Base-by-base conservation (phyloP, 352 stramenopile species). In the Phytophthora chlamydospora region DNA sequence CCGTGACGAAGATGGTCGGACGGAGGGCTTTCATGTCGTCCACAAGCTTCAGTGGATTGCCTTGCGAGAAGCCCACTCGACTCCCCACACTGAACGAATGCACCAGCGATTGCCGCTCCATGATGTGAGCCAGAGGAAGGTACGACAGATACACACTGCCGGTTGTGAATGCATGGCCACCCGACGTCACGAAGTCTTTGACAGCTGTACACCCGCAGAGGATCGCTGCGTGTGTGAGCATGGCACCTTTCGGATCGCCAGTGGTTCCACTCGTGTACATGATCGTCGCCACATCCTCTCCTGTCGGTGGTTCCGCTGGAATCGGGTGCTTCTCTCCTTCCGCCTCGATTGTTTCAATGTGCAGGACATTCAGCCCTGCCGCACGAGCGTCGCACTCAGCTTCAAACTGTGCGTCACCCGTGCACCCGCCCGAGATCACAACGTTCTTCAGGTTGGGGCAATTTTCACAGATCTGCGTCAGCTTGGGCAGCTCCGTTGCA, bases 181-280 rank as follows among this genome's bases (percentile, higher is more conserved):
- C 64, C 14, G 63, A n/a, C 24, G 76, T 43, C 10, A 33, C 43
- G 17, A 58, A 84, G 39, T 80, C 69, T 40, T 77, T 64, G 0
- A 62, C 67, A 4, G 62, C 63, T 1, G 71, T 65, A 43, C 60
- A 76, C 3, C 51, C 67, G 1, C 65, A 62, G 21, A 88, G 62
- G 27, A 86, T 68, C 11, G 65, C 81, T n/a, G 48, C 41, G 72
- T 99, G 97, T 9, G 88, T 97, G n/a, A 99, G 77, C 42, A 99
- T 78, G 19, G 91, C 97, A 31, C 96, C 97, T 66, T 99, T 99
- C 21, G 97, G 96, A 55, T 98, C 84, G 16, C 96, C 96, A 17
- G 96, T 99, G 16, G 97, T 99, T 33, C 96, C 97, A 39, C 80
- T 98, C 5, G 96, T 99, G 80, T 98, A 98, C 86, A 91, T 97